Percentiles rank a stretch among this genome's conserved stretches.
Evolutionary conservation across 345 rosid genomes (phyloP).

Genomic region (Eucalyptus marginata): DNA sequence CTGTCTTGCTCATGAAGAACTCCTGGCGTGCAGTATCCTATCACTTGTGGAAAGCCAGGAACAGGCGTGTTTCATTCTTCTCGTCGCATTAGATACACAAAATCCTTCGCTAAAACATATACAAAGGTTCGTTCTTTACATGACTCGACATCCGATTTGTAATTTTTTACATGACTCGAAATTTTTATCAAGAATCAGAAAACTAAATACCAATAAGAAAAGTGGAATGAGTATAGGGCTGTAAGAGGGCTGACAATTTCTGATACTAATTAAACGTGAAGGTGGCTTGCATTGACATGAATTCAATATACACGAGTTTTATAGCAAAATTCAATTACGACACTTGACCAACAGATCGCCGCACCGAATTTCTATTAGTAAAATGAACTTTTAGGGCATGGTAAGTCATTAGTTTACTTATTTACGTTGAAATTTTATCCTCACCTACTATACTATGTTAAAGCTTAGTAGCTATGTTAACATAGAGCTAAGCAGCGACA

Average conservation of each 20-base stretch:
- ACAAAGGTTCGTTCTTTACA: neutral
- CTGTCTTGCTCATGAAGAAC: neutral
- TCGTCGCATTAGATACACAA: neutral
- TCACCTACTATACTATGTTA: neutral
- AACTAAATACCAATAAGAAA: neutral
- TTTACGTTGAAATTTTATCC: neutral
- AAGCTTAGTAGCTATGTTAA: neutral
- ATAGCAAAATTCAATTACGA: neutral
- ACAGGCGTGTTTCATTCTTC: neutral
- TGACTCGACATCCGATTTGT: neutral
- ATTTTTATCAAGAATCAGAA: neutral
- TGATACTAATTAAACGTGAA: neutral
- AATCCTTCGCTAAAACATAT: neutral
- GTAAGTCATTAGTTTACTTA: neutral
- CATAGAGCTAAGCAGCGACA: neutral
- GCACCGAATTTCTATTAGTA: neutral
- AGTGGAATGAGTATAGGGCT: neutral
- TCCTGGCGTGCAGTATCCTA: neutral
- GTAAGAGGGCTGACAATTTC: neutral
- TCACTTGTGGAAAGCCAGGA: neutral
- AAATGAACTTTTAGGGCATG: neutral
- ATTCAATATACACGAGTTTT: neutral
- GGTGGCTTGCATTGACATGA: neutral
- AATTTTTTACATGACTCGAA: neutral
- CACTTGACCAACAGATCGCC: accelerated